Evolutionary conservation across 129 eudicot species (phyloP).

Genomic region (Flaveria trinervia): DNA sequence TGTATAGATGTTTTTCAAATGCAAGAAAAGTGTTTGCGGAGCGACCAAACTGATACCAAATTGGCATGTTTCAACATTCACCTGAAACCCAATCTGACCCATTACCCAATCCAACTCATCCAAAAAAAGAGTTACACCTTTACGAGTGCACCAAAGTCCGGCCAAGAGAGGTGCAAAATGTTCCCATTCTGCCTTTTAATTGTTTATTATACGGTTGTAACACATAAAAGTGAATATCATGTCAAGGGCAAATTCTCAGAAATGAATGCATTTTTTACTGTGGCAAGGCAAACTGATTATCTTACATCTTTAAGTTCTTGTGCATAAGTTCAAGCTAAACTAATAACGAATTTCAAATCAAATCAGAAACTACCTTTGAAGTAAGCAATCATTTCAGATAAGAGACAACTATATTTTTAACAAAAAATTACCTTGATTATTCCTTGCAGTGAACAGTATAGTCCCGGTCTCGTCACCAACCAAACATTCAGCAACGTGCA

Average conservation of each 20-base stretch:
- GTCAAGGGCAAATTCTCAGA: neutral
- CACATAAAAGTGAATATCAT: neutral
- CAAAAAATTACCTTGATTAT: slow-evolving; percentile 60
- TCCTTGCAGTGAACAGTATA: slow-evolving; percentile 72
- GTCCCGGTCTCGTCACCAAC: slow-evolving; percentile 85
- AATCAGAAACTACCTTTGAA: neutral
- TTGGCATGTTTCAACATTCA: too few species aligned
- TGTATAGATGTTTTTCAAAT: too few species aligned
- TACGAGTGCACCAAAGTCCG: too few species aligned
- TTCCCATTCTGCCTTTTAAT: neutral
- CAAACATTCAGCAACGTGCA: slow-evolving; percentile 77
- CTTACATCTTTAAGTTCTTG: neutral
- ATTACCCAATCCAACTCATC: too few species aligned
- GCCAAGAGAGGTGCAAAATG: neutral
- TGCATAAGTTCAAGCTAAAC: neutral
- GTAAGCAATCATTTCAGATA: slow-evolving; percentile 3
- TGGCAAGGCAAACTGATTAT: neutral
- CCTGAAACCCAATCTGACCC: too few species aligned
- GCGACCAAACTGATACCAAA: too few species aligned
- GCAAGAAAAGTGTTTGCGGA: too few species aligned
- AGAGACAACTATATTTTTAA: neutral
- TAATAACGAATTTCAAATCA: neutral
- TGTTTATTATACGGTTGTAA: too few species aligned
- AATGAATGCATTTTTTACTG: neutral
- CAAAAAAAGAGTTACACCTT: too few species aligned